A percentile compares a stretch with the other conserved stretches of the same genome.
These are phyloP conservation scores for Solanum sitiens DNA, from an alignment of 257 asterid species.

Conservation along the genomic window DNA sequence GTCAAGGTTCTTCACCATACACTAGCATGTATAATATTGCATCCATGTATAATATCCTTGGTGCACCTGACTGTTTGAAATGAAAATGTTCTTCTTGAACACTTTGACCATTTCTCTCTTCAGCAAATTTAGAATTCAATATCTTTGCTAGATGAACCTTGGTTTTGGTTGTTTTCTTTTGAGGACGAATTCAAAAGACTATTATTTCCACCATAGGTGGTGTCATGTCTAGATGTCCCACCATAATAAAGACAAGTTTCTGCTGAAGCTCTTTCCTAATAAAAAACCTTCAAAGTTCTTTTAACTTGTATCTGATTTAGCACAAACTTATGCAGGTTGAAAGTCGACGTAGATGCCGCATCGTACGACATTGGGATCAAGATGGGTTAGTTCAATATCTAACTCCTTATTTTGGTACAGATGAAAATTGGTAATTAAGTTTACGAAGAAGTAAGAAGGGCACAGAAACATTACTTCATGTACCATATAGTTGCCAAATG, in stretches of 20 bases:
- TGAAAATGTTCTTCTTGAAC: not conserved
- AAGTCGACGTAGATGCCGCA: constrained; percentile 86
- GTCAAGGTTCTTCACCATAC: not conserved
- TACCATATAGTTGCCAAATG: not conserved
- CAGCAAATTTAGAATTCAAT: not conserved
- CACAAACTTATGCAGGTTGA: constrained; percentile 54
- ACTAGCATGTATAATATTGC: not conserved
- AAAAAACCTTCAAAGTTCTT: not conserved
- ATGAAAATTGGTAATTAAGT: not conserved
- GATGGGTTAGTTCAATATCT: constrained; percentile 59
- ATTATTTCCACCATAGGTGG: not conserved
- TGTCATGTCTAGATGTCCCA: not conserved
- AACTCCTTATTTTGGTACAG: not conserved
- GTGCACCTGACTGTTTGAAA: not conserved
- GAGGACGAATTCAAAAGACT: not conserved
- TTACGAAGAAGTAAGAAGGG: not conserved
- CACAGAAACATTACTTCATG: not conserved
- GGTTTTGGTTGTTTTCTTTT: not conserved
- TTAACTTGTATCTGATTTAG: not conserved
- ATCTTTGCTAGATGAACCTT: not conserved
- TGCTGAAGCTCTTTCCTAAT: not conserved
- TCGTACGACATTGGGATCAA: constrained; percentile 78
- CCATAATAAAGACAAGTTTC: not conserved
- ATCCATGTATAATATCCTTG: not conserved
- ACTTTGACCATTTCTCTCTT: not conserved